Percentiles rank a stretch among this genome's conserved stretches.
Evolutionary conservation across 805 yeast species (phyloP).

Genomic region (Lipomyces starkeyi): DNA sequence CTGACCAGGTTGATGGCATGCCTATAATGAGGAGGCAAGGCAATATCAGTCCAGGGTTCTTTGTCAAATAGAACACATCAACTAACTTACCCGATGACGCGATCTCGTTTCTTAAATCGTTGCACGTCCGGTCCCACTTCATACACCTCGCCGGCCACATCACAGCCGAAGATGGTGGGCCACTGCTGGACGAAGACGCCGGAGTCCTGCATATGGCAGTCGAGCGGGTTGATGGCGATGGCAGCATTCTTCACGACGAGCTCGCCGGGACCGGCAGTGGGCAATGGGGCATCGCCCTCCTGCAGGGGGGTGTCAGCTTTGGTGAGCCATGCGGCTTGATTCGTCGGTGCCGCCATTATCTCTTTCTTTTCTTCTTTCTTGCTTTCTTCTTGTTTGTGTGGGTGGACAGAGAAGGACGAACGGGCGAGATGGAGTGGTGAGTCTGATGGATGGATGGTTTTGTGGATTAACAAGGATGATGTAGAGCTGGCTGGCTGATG

Average conservation of each 20-base stretch:
- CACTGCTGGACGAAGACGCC: constrained; percentile 13
- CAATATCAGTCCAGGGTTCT: neutral
- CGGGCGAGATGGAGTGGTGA: neutral
- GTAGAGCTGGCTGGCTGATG: neutral
- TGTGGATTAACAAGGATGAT: neutral
- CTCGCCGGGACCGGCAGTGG: constrained; percentile 19
- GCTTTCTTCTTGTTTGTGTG: too few species aligned
- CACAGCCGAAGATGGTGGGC: constrained; percentile 39
- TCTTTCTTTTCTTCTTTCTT: too few species aligned
- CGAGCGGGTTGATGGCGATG: constrained; percentile 42
- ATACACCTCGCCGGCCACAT: constrained; percentile 41
- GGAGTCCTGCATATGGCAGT: constrained; percentile 29
- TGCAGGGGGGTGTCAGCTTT: constrained; percentile 10
- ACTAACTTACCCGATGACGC: constrained; percentile 18
- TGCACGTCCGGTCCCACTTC: constrained; percentile 39
- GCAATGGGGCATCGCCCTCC: constrained; percentile 11
- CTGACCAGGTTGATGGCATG: constrained; percentile 1
- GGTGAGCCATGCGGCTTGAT: constrained; percentile 13
- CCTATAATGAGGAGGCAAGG: neutral
- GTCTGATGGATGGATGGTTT: constrained; percentile 1
- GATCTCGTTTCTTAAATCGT: constrained; percentile 38
- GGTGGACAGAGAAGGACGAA: too few species aligned
- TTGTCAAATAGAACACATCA: neutral
- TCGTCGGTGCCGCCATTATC: neutral
- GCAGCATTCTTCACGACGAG: constrained; percentile 38